Evolutionary conservation across 2,329 filamentous ascomycete genomes (phyloP).

Genomic region (Apiospora saccharicola): DNA sequence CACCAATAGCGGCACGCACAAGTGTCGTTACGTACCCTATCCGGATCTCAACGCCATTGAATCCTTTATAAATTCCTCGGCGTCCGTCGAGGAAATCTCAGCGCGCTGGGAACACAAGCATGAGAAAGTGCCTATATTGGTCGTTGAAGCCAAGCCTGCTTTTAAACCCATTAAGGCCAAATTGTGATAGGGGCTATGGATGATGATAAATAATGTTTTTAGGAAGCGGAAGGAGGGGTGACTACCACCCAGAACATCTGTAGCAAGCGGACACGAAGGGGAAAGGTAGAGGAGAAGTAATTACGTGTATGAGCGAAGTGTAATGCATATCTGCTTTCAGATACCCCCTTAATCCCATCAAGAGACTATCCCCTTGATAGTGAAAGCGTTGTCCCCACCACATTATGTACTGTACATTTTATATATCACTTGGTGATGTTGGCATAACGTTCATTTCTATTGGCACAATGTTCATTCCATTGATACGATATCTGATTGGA

Average conservation of each 20-base stretch:
- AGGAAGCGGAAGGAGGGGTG: background rate
- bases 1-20: background rate
- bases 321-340: constrained; percentile 13
- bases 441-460: too few relatives aligned
- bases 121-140: background rate
- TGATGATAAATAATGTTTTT: background rate
- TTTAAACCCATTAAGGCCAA: background rate
- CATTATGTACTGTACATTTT: too few relatives aligned
- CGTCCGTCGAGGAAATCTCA: background rate
- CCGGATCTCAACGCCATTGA: background rate
- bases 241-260: background rate
- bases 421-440: too few relatives aligned
- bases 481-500: too few relatives aligned
- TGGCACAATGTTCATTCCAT: too few relatives aligned
- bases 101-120: background rate
- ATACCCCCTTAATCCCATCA: background rate
- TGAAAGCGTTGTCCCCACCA: too few relatives aligned
- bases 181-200: background rate
- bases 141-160: background rate
- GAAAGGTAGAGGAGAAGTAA: background rate
- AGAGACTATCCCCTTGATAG: too few relatives aligned
- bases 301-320: constrained; percentile 6
- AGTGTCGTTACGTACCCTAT: background rate
- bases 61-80: background rate
- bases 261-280: background rate